phyloP scores from a whole-genome alignment of 2,329 filamentous ascomycete species.

The Fusarium tanahbumbuense region DNA sequence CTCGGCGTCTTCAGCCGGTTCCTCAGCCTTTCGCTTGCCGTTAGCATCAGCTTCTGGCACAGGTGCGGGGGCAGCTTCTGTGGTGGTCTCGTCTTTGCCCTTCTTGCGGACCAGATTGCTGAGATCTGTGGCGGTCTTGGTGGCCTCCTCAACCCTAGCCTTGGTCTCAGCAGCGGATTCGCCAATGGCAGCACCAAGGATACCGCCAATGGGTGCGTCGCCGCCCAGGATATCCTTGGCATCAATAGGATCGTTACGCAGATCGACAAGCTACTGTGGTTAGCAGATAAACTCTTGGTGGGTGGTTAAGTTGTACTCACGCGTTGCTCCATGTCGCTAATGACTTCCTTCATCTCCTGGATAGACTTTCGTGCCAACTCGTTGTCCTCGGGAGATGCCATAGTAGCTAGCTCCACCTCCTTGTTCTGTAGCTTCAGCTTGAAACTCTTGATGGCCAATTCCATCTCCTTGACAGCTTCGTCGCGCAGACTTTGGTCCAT shows the following conservation, averaged over 20 bases:
- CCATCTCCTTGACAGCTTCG: constrained; percentile 77
- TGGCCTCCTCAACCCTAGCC: constrained; percentile 76
- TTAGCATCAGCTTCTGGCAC: constrained; percentile 52
- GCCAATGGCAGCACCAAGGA: constrained; percentile 73
- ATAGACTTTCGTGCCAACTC: constrained; percentile 72
- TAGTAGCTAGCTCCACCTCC: constrained; percentile 72
- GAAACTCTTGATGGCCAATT: constrained; percentile 79
- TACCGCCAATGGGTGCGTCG: constrained; percentile 61
- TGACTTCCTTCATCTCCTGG: constrained; percentile 79
- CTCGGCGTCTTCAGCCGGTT: constrained; percentile 43
- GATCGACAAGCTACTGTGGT: constrained; percentile 69
- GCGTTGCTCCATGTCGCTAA: constrained; percentile 81
- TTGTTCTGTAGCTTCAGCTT: constrained; percentile 77
- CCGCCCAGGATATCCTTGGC: constrained; percentile 55
- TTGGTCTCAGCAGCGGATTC: constrained; percentile 70
- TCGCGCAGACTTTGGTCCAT: constrained; percentile 77
- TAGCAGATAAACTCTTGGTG: background rate
- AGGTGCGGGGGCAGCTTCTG: constrained; percentile 13
- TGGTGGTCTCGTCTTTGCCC: constrained; percentile 52
- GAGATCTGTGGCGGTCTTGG: constrained; percentile 78
- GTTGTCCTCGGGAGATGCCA: constrained; percentile 74
- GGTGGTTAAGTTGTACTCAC: constrained; percentile 57
- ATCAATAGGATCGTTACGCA: constrained; percentile 68
- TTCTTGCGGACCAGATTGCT: constrained; percentile 81
- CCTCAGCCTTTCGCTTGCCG: constrained; percentile 53